Base-by-base conservation (phyloP, 768 basidiomycete genomes). In the Rhodotorula babjevae region DNA sequence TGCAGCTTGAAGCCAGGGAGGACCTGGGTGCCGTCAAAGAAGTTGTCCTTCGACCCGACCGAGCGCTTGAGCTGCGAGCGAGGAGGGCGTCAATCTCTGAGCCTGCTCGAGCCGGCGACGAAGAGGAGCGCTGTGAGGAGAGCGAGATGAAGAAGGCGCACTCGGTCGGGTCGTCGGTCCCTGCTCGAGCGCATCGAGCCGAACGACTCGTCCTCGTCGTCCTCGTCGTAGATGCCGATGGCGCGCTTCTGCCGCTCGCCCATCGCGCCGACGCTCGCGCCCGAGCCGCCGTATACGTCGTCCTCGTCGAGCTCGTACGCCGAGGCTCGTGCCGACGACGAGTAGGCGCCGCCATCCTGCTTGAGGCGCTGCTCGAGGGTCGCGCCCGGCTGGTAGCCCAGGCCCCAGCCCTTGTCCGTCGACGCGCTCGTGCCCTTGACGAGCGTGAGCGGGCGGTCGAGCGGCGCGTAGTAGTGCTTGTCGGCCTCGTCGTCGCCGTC, bases 261-360 rank as follows among this genome's bases (percentile, higher is more conserved):
- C 85, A 71, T 84, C 82, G 25, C 80, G 67, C 25, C 44, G 16
- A 61, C n/a, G 29, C 3, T 75, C 77, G 18, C 65, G 61, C 93
- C 94, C 10, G 93, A 84, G 75, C 93, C 92, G 47, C 91, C 64
- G 79, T 97, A 93, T 60, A 94, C 92, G 61, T 97, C 94, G 4
- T 92, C 93, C 66, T 96, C 93, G 21, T 68, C 62, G 40, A 29
- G 23, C 21, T 63, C 65, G 19, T 59, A 42, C n/a, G 15, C 55
- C 47, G 62, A 56, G 61, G 42, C 44, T 57, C 49, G 63, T 47
- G 33, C 57, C 33, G 63, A 71, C 8, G 31, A 57, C 15, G 21
- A 49, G 14, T 47, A 56, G 19, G 61, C n/a, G 56, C 61, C 44
- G 16, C 42, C 47, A 12, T 50, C 58, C 42, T n/a, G 33, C 46